Evolutionary conservation across 2,329 filamentous ascomycete species (phyloP).

Genomic region (Fusarium sp.): DNA sequence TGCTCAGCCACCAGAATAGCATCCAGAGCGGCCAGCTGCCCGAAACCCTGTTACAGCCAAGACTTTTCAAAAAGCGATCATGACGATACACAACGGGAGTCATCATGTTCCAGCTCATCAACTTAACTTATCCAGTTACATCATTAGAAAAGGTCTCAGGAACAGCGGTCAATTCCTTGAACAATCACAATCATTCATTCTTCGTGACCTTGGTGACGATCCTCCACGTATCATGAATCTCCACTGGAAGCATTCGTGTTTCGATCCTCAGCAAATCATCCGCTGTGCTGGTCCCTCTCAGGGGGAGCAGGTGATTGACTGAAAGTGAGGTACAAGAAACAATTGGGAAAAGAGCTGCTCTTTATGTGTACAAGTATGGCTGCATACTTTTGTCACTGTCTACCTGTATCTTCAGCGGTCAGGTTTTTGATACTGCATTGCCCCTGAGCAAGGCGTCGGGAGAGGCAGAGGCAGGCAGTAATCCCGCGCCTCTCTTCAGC

Average conservation of each 20-base stretch:
- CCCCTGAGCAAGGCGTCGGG: constrained; percentile 20
- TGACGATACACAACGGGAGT: constrained; percentile 27
- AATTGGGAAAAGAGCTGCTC: background rate
- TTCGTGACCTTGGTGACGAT: constrained; percentile 31
- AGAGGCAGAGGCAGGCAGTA: constrained; percentile 10
- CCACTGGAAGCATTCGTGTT: constrained; percentile 30
- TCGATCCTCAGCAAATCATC: constrained; percentile 30
- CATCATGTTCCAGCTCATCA: constrained; percentile 29
- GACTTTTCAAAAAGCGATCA: constrained; percentile 39
- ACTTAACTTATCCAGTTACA: constrained; percentile 15
- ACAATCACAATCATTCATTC: constrained; percentile 3
- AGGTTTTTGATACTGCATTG: background rate
- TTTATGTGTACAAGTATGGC: background rate
- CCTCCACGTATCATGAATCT: constrained; percentile 32
- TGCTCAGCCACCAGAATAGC: background rate
- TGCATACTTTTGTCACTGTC: background rate
- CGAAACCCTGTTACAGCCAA: constrained; percentile 41
- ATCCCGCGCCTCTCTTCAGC: constrained; percentile 33
- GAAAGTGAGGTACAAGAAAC: background rate
- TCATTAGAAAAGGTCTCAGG: constrained; percentile 23
- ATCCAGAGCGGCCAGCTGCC: background rate
- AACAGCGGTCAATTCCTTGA: constrained; percentile 29
- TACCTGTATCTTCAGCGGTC: background rate
- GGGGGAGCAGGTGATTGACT: background rate
- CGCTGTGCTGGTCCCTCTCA: background rate